Percentiles rank a stretch among this genome's conserved stretches.
phyloP scores from a whole-genome alignment of 2,329 filamentous ascomycete species.

The Xylaria sp. region DNA sequence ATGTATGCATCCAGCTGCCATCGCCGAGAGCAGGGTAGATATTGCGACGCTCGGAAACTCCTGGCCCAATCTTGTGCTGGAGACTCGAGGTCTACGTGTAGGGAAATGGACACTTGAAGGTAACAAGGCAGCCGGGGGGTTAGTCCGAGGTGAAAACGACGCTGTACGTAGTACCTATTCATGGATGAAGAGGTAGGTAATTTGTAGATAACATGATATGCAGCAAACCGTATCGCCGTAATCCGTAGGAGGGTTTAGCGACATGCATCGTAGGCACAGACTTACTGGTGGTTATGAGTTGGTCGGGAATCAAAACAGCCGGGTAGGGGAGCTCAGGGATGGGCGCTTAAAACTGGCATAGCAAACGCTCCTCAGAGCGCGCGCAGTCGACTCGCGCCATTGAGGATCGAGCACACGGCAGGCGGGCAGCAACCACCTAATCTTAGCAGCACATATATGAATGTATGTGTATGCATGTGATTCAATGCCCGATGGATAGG shows the following conservation, averaged over 20 bases:
- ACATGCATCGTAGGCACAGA: slow-evolving; percentile 6
- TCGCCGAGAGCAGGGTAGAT: not conserved
- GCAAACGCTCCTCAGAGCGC: not conserved
- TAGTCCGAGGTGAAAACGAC: not conserved
- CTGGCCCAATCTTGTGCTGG: not conserved
- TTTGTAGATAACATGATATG: slow-evolving; percentile 8
- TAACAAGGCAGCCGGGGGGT: not conserved
- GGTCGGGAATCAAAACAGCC: slow-evolving; percentile 10
- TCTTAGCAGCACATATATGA: not conserved
- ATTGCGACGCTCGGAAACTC: not conserved
- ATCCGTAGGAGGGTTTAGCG: slow-evolving; percentile 3
- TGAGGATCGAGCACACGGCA: not conserved
- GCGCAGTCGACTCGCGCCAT: not conserved
- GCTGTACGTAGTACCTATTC: not conserved
- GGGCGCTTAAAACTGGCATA: slow-evolving; percentile 16
- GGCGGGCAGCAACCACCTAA: slow-evolving; percentile 1
- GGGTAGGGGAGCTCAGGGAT: too few species aligned
- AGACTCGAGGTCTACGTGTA: not conserved
- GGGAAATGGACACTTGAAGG: not conserved
- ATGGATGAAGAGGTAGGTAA: not conserved
- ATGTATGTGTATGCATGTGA: not conserved
- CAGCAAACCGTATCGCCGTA: slow-evolving; percentile 2
- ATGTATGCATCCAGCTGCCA: not conserved
- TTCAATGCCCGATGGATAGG: not conserved
- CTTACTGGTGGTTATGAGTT: slow-evolving; percentile 7